Percentiles rank a stretch among this genome's conserved stretches.
These are phyloP conservation scores for Acrocalymma vagum DNA, from an alignment of 2,329 filamentous ascomycete genomes.

Conservation along the genomic window DNA sequence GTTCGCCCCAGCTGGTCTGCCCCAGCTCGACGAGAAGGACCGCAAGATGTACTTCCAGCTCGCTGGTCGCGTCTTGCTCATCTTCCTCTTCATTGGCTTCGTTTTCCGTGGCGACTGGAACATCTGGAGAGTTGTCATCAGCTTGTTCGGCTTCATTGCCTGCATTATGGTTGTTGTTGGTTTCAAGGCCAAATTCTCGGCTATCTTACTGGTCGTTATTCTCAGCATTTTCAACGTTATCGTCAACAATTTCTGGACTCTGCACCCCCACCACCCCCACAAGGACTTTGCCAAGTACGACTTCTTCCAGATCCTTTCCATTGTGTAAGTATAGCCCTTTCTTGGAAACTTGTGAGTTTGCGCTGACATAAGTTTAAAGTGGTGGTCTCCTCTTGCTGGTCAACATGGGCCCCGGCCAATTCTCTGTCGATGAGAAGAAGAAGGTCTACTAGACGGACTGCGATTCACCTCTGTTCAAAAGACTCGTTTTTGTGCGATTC, in stretches of 20 bases:
- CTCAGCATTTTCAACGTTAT: constrained; percentile 95
- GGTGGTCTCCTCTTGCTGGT: constrained; percentile 94
- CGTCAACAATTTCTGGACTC: constrained; percentile 99
- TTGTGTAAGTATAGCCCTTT: constrained; percentile 71
- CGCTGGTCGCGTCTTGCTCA: constrained; percentile 90
- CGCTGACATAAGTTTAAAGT: constrained; percentile 44
- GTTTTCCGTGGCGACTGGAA: constrained; percentile 95
- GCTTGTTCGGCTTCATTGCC: constrained; percentile 83
- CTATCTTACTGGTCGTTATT: constrained; percentile 92
- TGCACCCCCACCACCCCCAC: constrained; percentile 97
- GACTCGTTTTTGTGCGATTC: not conserved
- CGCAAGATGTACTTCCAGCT: constrained; percentile 99
- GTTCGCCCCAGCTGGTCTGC: constrained; percentile 94
- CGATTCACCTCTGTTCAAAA: too few relatives aligned
- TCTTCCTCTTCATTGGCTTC: constrained; percentile 97
- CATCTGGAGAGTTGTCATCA: constrained; percentile 85
- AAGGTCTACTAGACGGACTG: constrained; percentile 93
- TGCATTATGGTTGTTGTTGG: constrained; percentile 99
- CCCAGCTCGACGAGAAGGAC: constrained; percentile 97
- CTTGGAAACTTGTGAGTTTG: not conserved
- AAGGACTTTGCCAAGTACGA: constrained; percentile 99
- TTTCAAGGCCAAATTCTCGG: constrained; percentile 99
- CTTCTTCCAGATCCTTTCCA: constrained; percentile 99
- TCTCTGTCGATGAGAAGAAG: constrained; percentile 99
- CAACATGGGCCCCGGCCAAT: constrained; percentile 97